Evolutionary conservation across 2,329 filamentous ascomycete genomes (phyloP).

Genomic region (Plenodomus biglobosus): DNA sequence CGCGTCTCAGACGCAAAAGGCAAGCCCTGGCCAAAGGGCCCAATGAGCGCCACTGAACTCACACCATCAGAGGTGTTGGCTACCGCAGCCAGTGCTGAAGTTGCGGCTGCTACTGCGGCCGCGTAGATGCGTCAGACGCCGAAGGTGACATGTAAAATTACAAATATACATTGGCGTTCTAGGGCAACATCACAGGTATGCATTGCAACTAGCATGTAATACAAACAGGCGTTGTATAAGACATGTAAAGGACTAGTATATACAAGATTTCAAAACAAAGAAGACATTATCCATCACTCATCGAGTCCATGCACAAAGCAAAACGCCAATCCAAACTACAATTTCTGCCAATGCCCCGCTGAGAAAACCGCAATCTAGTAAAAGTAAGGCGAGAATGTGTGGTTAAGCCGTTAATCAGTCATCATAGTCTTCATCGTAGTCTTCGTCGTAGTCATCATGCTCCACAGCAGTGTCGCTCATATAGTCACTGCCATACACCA

Average conservation of each 20-base stretch:
- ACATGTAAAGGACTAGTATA: slow-evolving; percentile 1
- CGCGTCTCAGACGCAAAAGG: slow-evolving; percentile 88
- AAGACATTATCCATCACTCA: not conserved
- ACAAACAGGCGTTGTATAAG: slow-evolving; percentile 1
- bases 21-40: slow-evolving; percentile 69
- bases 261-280: no score
- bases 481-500: slow-evolving; percentile 2
- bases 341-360: not conserved
- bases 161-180: slow-evolving; percentile 2
- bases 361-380: no score
- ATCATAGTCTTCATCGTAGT: not conserved
- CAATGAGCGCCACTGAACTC: slow-evolving; percentile 33
- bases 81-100: slow-evolving; percentile 9
- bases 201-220: not conserved
- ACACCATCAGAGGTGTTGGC: slow-evolving; percentile 12
- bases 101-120: slow-evolving; percentile 10
- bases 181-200: not conserved
- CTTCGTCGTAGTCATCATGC: not conserved
- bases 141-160: slow-evolving; percentile 1
- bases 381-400: no score
- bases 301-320: not conserved
- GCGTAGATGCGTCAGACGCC: slow-evolving; percentile 2
- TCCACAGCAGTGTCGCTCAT: not conserved
- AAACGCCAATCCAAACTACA: not conserved
- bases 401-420: not conserved